Evolutionary conservation across 2,329 filamentous ascomycete genomes (phyloP), one percentile per base, ranked within the genome.

Genomic region (Arachnomyces sp.): DNA sequence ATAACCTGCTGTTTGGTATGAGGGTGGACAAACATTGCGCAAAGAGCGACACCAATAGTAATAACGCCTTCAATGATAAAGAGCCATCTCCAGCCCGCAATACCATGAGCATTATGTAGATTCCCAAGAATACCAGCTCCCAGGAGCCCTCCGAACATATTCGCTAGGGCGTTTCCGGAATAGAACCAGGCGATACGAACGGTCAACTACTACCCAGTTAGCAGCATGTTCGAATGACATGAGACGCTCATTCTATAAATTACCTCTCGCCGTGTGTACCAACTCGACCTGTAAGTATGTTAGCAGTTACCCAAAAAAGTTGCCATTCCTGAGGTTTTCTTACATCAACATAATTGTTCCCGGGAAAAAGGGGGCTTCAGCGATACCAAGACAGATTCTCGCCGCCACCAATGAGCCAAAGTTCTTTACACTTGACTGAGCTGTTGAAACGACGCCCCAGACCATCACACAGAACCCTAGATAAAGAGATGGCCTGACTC

Each of bases 201-300:
- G 6, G 66, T 65, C 31, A 74, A 50, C 47, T 76, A 32, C 2
- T 25, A 5, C 6, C 7, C 61, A 7, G 52, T 45, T 12, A 68
- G 57, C 0, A n/a, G 61, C 66, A 35, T 69, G 71, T 67, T 68
- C 73, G 0, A 60, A 68, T 4, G 60, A 64, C 67, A 72, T 68
- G 2, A 71, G n/a, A n/a, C n/a, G n/a, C n/a, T n/a, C n/a, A n/a
- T n/a, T n/a, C n/a, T n/a, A 39, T 32, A 70, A 67, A 14, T 7
- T 42, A 53, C 51, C 57, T 78, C 75, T 31, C 72, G 69, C 34
- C 78, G 68, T 0, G 79, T 82, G 55, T 84, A 84, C 77, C 78
- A 83, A 55, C 80, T 80, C 2, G 77, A 79, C 53, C 53, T 57
- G 28, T 14, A 28, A n/a, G 9, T 25, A 25, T 9, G 21, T 25